phyloP scores from a whole-genome alignment of 2,329 filamentous ascomycete species.

The Didymella arachidicola region DNA sequence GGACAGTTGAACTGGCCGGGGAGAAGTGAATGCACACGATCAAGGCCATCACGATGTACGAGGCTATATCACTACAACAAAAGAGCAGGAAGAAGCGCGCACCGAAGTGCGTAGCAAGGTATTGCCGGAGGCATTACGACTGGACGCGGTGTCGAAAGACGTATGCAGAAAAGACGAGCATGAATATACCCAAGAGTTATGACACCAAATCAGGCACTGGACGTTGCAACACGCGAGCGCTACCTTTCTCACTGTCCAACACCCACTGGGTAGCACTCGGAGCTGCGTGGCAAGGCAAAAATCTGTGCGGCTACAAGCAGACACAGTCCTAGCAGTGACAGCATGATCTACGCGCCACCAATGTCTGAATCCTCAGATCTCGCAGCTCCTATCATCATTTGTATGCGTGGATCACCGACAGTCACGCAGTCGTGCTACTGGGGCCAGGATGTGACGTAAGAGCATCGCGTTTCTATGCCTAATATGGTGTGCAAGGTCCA shows the following conservation, averaged over 20 bases:
- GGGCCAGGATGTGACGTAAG: no score
- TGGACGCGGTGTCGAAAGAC: neutral
- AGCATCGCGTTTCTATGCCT: no score
- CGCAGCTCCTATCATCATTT: no score
- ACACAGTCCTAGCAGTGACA: no score
- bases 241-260: neutral
- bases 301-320: no score
- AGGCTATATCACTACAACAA: neutral
- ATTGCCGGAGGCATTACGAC: neutral
- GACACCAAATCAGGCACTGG: neutral
- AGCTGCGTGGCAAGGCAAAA: no score
- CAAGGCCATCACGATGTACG: conserved; percentile 4
- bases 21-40: neutral
- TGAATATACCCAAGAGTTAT: conserved; percentile 2
- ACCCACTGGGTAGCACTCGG: no score
- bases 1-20: neutral
- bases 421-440: no score
- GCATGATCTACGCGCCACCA: no score
- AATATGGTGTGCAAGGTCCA: no score
- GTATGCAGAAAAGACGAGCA: neutral
- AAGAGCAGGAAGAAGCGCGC: neutral
- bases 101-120: neutral
- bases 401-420: no score
- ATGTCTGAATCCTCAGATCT: no score
- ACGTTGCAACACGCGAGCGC: neutral